These are phyloP conservation scores for Sicyos edulis DNA, from an alignment of 306 rosid species.

Conservation along the genomic window DNA sequence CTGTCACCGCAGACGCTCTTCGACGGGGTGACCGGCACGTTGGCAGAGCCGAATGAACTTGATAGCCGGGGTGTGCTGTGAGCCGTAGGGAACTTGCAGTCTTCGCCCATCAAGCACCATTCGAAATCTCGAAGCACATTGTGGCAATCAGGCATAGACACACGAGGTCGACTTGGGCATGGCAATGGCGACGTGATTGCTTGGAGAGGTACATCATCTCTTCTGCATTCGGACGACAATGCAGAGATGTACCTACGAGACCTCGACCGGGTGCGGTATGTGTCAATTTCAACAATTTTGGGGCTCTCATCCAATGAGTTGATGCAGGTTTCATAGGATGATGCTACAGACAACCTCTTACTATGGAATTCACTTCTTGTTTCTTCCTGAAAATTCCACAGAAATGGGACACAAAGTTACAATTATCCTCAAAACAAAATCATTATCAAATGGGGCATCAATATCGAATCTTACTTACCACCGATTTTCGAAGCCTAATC, in stretches of 20 bases:
- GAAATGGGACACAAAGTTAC: neutral
- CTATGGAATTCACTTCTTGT: constrained; percentile 71
- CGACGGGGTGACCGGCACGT: constrained; percentile 58
- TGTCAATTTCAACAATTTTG: constrained; percentile 86
- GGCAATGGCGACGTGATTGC: constrained; percentile 51
- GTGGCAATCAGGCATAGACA: constrained; percentile 39
- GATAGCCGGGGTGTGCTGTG: constrained; percentile 81
- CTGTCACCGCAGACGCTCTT: constrained; percentile 74
- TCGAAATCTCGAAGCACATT: constrained; percentile 53
- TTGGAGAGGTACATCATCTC: constrained; percentile 43
- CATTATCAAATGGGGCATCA: too few relatives aligned
- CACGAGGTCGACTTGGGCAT: constrained; percentile 36
- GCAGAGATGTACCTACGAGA: constrained; percentile 46
- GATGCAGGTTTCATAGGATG: constrained; percentile 45
- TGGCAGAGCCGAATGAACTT: constrained; percentile 26
- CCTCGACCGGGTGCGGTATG: constrained; percentile 65
- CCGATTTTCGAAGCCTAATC: constrained; percentile 50
- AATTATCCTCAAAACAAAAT: too few relatives aligned
- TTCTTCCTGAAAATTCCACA: constrained; percentile 49
- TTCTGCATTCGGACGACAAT: constrained; percentile 67
- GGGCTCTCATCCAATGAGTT: constrained; percentile 71
- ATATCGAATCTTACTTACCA: constrained; percentile 19
- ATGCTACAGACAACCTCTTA: constrained; percentile 45
- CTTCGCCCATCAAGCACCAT: constrained; percentile 59
- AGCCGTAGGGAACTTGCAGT: constrained; percentile 61